phyloP scores from a whole-genome alignment of 805 yeast genomes.

The Diddensiella transvaalensis region DNA sequence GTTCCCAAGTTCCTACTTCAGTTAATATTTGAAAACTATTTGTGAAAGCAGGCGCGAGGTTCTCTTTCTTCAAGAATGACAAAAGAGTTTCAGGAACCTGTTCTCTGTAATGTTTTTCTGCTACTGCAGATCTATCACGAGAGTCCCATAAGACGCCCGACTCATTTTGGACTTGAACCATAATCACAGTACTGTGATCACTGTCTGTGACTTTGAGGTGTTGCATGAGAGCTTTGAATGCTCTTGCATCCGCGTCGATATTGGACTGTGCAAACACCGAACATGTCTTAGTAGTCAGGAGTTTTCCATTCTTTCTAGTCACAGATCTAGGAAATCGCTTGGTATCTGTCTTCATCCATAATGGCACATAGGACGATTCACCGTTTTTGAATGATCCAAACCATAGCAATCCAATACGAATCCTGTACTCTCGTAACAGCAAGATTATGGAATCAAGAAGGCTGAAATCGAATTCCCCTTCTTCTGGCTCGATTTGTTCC shows the following conservation, averaged over 20 bases:
- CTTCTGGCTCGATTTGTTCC: slow-evolving; percentile 21
- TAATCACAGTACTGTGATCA: slow-evolving; percentile 12
- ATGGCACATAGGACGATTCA: slow-evolving; percentile 16
- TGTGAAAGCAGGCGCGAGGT: not conserved
- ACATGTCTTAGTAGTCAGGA: slow-evolving; percentile 9
- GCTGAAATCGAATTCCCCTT: slow-evolving; percentile 18
- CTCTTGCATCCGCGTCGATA: slow-evolving; percentile 17
- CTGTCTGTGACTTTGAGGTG: slow-evolving; percentile 10
- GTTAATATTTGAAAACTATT: not conserved
- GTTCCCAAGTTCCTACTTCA: slow-evolving; percentile 11
- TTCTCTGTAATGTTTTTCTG: slow-evolving; percentile 4
- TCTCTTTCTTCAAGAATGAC: slow-evolving; percentile 1
- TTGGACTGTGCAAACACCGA: slow-evolving; percentile 16
- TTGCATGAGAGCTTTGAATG: slow-evolving; percentile 15
- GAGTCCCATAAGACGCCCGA: slow-evolving; percentile 21
- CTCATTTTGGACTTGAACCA: slow-evolving; percentile 22
- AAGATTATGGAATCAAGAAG: slow-evolving; percentile 11
- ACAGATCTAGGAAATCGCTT: slow-evolving; percentile 13
- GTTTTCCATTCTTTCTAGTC: slow-evolving; percentile 3
- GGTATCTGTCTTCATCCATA: slow-evolving; percentile 18
- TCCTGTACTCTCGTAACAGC: slow-evolving; percentile 6
- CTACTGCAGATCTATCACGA: slow-evolving; percentile 10
- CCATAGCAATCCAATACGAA: slow-evolving; percentile 18
- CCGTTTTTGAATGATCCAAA: slow-evolving; percentile 24
- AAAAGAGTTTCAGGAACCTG: slow-evolving; percentile 16